Base-by-base conservation (phyloP, 805 yeast genomes). In the Kodamaea nitidulidarum region DNA sequence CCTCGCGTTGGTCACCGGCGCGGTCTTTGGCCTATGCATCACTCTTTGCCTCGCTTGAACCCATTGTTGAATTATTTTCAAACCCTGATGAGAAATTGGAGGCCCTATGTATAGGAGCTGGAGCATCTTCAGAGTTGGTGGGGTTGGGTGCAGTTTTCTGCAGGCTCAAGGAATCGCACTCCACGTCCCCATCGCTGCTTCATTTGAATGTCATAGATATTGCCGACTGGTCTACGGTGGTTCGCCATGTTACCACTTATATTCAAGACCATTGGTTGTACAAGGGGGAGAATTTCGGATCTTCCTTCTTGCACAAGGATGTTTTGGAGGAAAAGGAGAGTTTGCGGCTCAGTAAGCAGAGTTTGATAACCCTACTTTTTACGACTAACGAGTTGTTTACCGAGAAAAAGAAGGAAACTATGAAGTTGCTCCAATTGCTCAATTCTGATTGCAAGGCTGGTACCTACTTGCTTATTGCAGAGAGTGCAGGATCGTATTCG, bases 401-500 rank as follows among this genome's bases (percentile, higher is more conserved):
- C 11, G 87, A 79, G 45, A 75, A 86, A 45, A 78, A 75, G 49
- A 63, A 76, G 0, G 76, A 70, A 31, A 74, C 95, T 4, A 72
- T 86, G 27, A 63, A 70, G 39, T 67, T 84, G 36, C 64, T 88
- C 38, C 79, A 80, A 43, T 54, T 61, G 8, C 58, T 88, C 42
- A 71, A 76, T 39, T 46, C 53, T 4, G 30, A 54, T 6, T 85
- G 95, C 58, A 54, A 60, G 25, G 40, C 57, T 1, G 93, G 90
- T 0, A 61, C 86, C 11, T 58, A 74, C 20, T 59, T 88, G 25
- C 65, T 88, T 32, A 77, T 88, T 16, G 76, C 86, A 2, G 96
- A 88, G 52, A 82, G 93, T 61, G 96, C 96, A 0, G 96, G 96
- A 0, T 84, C 95, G 7, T 88, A 81, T 59, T 85, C 95, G 1